Evolutionary conservation across 1,139 yeast species (phyloP).

Genomic region (Kodamaea anthophila): DNA sequence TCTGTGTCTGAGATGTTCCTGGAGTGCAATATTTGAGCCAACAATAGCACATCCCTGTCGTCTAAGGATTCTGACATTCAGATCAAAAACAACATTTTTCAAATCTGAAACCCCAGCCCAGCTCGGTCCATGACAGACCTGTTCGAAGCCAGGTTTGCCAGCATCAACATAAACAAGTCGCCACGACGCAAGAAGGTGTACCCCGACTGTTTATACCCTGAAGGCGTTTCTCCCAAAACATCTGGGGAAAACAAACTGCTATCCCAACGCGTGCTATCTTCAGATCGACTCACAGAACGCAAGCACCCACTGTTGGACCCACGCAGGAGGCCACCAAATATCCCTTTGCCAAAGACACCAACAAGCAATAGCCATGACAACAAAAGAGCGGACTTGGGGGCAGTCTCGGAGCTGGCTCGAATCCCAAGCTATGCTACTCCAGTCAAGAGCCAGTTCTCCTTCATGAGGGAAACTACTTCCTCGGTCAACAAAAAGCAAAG

Average conservation of each 20-base stretch:
- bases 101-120: neutral
- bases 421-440: neutral
- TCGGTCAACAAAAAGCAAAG: constrained; percentile 24
- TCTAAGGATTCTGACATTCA: constrained; percentile 5
- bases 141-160: constrained; percentile 25
- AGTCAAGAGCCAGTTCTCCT: constrained; percentile 20
- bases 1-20: constrained; percentile 13
- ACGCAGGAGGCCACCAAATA: too few species aligned
- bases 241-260: too few species aligned
- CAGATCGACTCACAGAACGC: too few species aligned
- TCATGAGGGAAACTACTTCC: constrained; percentile 35
- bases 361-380: neutral
- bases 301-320: too few species aligned
- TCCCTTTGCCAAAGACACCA: neutral
- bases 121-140: constrained; percentile 6
- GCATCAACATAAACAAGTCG: constrained; percentile 18
- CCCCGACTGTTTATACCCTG: too few species aligned
- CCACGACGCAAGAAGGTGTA: constrained; percentile 18
- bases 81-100: neutral
- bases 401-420: too few species aligned
- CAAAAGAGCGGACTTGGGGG: too few species aligned
- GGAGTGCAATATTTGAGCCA: constrained; percentile 20
- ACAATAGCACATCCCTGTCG: constrained; percentile 17
- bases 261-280: constrained; percentile 1
- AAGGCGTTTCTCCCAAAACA: constrained; percentile 17